Evolutionary conservation across 805 yeast species (phyloP).

Genomic region (Kluyveromyces dobzhanskii): DNA sequence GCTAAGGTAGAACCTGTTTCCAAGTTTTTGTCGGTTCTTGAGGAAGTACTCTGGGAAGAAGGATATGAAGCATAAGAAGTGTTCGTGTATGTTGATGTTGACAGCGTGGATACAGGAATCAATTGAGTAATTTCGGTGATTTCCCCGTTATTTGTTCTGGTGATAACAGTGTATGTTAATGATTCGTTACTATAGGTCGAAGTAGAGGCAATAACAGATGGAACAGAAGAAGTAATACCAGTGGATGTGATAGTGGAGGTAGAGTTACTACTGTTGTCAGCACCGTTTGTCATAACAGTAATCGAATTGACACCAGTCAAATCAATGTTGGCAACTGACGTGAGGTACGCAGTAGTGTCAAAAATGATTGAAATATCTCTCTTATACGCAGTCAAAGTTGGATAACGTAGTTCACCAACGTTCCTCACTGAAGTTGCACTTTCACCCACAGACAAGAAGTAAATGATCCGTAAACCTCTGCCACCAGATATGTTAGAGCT

Average conservation of each 20-base stretch:
- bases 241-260: not conserved
- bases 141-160: conserved; percentile 12
- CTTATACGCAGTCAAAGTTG: conserved; percentile 7
- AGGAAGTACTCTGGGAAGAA: not conserved
- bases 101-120: conserved; percentile 11
- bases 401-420: conserved; percentile 10
- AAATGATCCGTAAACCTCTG: conserved; percentile 18
- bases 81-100: no score
- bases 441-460: conserved; percentile 13
- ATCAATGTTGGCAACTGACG: conserved; percentile 7
- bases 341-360: conserved; percentile 7
- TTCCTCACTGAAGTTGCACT: conserved; percentile 11
- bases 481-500: conserved; percentile 24
- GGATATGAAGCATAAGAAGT: not conserved
- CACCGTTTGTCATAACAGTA: conserved; percentile 3
- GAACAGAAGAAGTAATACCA: not conserved
- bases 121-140: conserved; percentile 12
- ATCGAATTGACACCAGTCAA: conserved; percentile 2
- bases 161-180: conserved; percentile 12
- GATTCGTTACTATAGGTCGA: not conserved
- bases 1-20: no score
- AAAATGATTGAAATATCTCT: conserved; percentile 12
- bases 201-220: not conserved
- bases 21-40: no score
- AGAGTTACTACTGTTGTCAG: not conserved